Evolutionary conservation across 108 stramenopile genomes (phyloP).

Genomic region (Stephanodiscus minutulus): DNA sequence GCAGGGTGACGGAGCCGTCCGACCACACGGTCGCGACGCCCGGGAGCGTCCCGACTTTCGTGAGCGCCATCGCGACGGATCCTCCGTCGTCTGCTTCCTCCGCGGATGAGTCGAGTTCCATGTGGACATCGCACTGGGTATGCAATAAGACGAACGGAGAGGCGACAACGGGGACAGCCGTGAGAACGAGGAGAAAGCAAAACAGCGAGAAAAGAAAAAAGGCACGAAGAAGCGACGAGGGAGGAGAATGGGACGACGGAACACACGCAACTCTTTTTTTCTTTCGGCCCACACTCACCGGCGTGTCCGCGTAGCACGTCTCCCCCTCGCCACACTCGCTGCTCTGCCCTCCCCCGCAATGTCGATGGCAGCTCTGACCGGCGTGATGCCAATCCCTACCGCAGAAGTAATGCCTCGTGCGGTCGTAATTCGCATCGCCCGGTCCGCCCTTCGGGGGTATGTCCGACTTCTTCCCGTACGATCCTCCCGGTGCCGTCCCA

Average conservation of each 20-base stretch:
- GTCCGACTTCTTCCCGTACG: slow-evolving; percentile 26
- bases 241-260: too few species aligned
- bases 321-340: slow-evolving; percentile 72
- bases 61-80: slow-evolving; percentile 45
- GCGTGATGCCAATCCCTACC: slow-evolving; percentile 90
- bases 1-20: slow-evolving; percentile 68
- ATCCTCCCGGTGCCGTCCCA: too few species aligned
- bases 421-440: slow-evolving; percentile 40
- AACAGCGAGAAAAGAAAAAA: neutral
- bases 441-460: slow-evolving; percentile 38
- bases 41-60: slow-evolving; percentile 73
- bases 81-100: slow-evolving; percentile 9
- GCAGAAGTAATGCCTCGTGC: slow-evolving; percentile 79
- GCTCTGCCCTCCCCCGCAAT: slow-evolving; percentile 68
- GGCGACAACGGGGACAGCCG: too few species aligned
- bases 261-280: too few species aligned
- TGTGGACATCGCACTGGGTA: slow-evolving; percentile 56
- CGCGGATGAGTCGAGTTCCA: slow-evolving; percentile 7
- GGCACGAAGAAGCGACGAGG: neutral
- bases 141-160: too few species aligned
- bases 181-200: too few species aligned
- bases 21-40: slow-evolving; percentile 74
- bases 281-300: too few species aligned
- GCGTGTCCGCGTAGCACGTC: slow-evolving; percentile 84
- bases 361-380: slow-evolving; percentile 57